These are phyloP conservation scores for Citrus unshiu DNA, from an alignment of 345 rosid genomes.

Conservation along the genomic window DNA sequence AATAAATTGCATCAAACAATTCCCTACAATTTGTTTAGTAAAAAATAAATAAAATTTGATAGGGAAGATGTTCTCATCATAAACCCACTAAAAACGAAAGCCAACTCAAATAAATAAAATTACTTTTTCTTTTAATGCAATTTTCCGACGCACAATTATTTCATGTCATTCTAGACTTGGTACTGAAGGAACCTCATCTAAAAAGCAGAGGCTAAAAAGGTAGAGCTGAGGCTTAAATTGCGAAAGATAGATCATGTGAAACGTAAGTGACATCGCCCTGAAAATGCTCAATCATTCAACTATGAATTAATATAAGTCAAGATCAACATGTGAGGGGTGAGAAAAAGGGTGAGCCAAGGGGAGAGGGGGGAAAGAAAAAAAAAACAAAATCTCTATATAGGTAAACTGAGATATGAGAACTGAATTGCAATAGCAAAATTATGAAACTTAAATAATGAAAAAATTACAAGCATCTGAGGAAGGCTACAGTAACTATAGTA, in stretches of 20 bases:
- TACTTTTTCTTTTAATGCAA: too few species aligned
- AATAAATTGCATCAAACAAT: background rate
- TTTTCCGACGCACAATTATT: too few species aligned
- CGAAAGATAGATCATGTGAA: background rate
- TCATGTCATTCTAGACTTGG: background rate
- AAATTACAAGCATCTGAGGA: constrained; percentile 14
- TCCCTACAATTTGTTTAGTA: background rate
- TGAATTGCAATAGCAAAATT: background rate
- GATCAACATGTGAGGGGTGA: background rate
- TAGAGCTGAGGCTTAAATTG: background rate
- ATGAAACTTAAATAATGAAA: constrained; percentile 32
- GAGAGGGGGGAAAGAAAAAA: too few species aligned
- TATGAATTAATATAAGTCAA: background rate
- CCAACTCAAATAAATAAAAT: background rate
- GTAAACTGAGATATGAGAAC: background rate
- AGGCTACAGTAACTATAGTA: constrained; percentile 18
- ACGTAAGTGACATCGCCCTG: background rate
- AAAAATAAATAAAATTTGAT: background rate
- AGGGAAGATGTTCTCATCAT: too few species aligned
- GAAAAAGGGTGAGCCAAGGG: too few species aligned
- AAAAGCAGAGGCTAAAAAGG: background rate
- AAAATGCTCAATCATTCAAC: background rate
- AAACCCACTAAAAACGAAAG: background rate
- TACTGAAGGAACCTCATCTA: background rate
- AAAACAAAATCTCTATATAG: background rate